Conservation (phyloP, 129 eudicot species). For the Chrysanthemum makinoi region DNA sequence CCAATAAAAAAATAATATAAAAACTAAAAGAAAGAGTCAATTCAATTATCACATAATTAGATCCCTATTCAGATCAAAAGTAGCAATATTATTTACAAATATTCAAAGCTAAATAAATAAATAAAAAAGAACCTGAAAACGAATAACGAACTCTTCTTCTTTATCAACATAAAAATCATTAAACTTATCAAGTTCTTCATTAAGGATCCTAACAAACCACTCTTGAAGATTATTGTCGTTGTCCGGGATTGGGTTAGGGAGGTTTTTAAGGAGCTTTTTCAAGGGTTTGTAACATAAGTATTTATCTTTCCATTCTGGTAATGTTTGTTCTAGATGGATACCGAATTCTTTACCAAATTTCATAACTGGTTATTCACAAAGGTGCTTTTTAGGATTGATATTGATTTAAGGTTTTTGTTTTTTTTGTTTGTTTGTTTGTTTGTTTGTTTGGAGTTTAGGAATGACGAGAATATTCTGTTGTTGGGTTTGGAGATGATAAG, state of each 20-base stretch:
- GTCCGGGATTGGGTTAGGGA: conserved; percentile 40
- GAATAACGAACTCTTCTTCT: conserved; percentile 87
- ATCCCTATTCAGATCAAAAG: too few relatives aligned
- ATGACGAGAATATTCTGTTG: not conserved
- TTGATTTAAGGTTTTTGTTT: too few relatives aligned
- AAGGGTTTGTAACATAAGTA: conserved; percentile 83
- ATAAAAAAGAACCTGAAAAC: conserved; percentile 60
- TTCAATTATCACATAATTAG: too few relatives aligned
- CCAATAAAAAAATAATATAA: too few relatives aligned
- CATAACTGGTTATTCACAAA: conserved; percentile 32
- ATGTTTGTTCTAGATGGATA: conserved; percentile 80
- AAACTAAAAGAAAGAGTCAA: too few relatives aligned
- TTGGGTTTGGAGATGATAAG: conserved; percentile 14
- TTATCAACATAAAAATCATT: conserved; percentile 91
- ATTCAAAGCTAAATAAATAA: not conserved
- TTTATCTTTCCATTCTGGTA: conserved; percentile 96
- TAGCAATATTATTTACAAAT: too few relatives aligned
- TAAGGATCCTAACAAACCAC: conserved; percentile 74
- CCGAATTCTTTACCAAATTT: conserved; percentile 88
- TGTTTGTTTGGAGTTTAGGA: not conserved
- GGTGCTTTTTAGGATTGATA: too few relatives aligned
- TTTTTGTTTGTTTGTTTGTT: too few relatives aligned
- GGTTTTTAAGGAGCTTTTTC: conserved; percentile 72
- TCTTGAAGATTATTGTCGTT: conserved; percentile 51
- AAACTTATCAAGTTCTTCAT: conserved; percentile 76